A percentile compares a stretch with the other conserved stretches of the same genome.
Conservation (phyloP, 163 green algal species). For the Chlamydomonas reinhardtii region DNA sequence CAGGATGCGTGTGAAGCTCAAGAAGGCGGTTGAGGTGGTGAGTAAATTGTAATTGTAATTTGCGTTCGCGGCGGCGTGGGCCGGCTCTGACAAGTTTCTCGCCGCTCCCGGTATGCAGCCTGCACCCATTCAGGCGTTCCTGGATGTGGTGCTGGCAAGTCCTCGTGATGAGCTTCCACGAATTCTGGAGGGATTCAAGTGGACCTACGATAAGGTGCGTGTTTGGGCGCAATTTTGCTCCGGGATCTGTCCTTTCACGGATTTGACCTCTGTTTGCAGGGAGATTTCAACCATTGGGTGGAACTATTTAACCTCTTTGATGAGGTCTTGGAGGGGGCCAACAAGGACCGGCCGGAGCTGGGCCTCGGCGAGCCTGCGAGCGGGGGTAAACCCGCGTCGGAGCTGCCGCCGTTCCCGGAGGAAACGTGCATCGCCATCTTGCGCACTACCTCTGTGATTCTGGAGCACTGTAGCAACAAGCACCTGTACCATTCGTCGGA, state of each 20-base stretch:
- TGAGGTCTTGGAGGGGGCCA: conserved; percentile 78
- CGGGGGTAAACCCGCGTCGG: neutral
- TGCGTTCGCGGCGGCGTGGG: too few species aligned
- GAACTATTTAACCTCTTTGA: conserved; percentile 92
- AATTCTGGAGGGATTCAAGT: conserved; percentile 74
- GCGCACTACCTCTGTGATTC: conserved; percentile 76
- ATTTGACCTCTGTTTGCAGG: conserved; percentile 66
- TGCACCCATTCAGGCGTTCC: conserved; percentile 65
- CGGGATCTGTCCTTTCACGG: neutral
- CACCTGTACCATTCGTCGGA: conserved; percentile 91
- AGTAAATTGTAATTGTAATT: neutral
- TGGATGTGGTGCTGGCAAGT: conserved; percentile 65
- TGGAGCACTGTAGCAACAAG: conserved; percentile 96
- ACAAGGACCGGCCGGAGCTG: conserved; percentile 76
- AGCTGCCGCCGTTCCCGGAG: conserved; percentile 64
- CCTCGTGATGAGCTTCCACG: conserved; percentile 59
- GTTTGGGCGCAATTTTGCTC: conserved; percentile 9
- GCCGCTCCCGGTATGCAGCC: conserved; percentile 66
- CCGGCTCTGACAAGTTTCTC: neutral
- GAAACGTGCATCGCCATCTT: conserved; percentile 78
- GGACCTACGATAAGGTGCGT: conserved; percentile 84
- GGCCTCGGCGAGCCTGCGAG: conserved; percentile 55
- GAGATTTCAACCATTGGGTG: conserved; percentile 93
- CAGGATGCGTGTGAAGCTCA: conserved; percentile 62
- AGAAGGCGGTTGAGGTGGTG: conserved; percentile 63